These are phyloP conservation scores for Lachnellula willkommii DNA, from an alignment of 2,329 filamentous ascomycete genomes.

Conservation along the genomic window DNA sequence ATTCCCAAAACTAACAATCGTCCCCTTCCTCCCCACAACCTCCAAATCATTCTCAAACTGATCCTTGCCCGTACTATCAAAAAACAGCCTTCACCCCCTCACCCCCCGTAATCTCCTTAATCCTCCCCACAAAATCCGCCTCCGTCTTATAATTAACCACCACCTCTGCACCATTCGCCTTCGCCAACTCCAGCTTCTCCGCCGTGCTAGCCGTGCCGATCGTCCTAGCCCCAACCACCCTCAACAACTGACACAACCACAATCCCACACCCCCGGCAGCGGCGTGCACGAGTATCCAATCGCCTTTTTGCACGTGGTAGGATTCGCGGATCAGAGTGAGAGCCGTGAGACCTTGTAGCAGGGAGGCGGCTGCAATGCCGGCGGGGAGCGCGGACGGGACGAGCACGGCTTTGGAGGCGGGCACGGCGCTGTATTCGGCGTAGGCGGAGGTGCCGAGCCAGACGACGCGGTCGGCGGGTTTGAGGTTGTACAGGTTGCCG, in stretches of 20 bases:
- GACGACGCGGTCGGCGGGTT: constrained; percentile 64
- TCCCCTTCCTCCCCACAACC: constrained; percentile 70
- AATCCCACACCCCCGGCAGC: constrained; percentile 78
- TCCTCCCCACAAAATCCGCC: constrained; percentile 51
- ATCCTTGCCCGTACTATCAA: constrained; percentile 79
- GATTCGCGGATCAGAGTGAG: constrained; percentile 74
- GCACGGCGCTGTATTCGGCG: constrained; percentile 51
- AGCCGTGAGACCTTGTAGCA: constrained; percentile 79
- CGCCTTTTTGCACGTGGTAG: constrained; percentile 63
- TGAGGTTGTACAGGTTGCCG: constrained; percentile 45
- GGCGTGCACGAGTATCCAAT: constrained; percentile 80
- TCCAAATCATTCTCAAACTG: constrained; percentile 79
- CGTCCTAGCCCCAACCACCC: constrained; percentile 64
- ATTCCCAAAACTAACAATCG: constrained; percentile 74
- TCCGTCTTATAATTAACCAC: constrained; percentile 64
- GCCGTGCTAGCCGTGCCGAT: constrained; percentile 73
- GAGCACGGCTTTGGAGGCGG: constrained; percentile 50
- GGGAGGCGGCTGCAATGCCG: constrained; percentile 59
- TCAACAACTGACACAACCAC: constrained; percentile 70
- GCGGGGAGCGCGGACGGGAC: constrained; percentile 59
- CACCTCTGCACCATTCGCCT: constrained; percentile 64
- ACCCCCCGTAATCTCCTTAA: constrained; percentile 65
- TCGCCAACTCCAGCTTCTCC: constrained; percentile 68
- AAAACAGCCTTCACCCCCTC: constrained; percentile 73
- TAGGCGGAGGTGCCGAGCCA: constrained; percentile 56